phyloP scores from a whole-genome alignment of 805 yeast species.

The Ogataea kodamae region DNA sequence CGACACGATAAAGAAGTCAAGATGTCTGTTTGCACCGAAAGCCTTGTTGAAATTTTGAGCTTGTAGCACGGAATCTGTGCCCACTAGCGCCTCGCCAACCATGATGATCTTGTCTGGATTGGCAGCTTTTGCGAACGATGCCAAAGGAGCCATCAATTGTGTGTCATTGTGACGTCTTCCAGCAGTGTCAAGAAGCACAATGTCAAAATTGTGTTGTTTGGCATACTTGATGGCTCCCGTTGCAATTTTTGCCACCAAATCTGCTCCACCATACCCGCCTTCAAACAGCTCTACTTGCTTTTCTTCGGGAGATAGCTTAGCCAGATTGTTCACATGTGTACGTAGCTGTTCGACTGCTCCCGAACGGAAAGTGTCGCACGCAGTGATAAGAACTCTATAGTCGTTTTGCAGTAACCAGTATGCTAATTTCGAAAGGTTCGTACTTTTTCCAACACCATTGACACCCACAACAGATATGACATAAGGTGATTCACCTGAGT shows the following conservation, averaged over 20 bases:
- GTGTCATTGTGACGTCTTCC: constrained; percentile 96
- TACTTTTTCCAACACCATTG: constrained; percentile 96
- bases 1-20: constrained; percentile 89
- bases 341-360: constrained; percentile 98
- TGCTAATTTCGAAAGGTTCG: constrained; percentile 89
- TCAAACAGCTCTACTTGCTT: constrained; percentile 73
- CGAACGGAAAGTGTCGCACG: constrained; percentile 96
- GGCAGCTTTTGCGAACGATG: constrained; percentile 92
- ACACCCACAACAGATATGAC: constrained; percentile 98
- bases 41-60: constrained; percentile 92
- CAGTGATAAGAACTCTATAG: constrained; percentile 82
- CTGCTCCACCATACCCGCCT: constrained; percentile 97
- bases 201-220: constrained; percentile 63
- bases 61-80: constrained; percentile 95
- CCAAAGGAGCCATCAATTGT: constrained; percentile 90
- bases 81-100: constrained; percentile 98
- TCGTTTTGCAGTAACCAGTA: constrained; percentile 94
- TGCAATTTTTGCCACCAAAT: constrained; percentile 87
- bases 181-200: constrained; percentile 93
- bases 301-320: constrained; percentile 51
- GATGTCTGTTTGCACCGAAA: constrained; percentile 74
- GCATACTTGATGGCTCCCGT: constrained; percentile 86
- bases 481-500: constrained; percentile 55
- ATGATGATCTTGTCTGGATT: constrained; percentile 93
- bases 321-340: constrained; percentile 85